Evolutionary conservation across 768 basidiomycete genomes (phyloP), one percentile per base, ranked within the genome.

Genomic region (Boletus pseudo-olivaceus): DNA sequence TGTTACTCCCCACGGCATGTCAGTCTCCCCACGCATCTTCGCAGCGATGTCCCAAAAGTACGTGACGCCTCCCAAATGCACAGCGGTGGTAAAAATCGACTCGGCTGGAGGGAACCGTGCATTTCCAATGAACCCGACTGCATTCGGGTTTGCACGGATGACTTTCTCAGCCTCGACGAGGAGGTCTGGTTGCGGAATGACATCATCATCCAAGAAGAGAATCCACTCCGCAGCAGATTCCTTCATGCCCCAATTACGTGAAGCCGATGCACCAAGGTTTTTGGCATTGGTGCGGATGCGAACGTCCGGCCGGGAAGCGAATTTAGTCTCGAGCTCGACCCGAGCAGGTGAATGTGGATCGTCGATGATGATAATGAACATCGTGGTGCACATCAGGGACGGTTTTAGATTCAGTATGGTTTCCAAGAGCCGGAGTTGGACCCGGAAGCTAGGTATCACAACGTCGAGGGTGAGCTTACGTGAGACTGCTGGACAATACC

Each of bases 1-100:
- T 0, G 84, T 83, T 3, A 83, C 80, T 2, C 84, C 83, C 83
- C 84, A 85, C 0, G 83, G 82, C 35, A 84, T 61, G 49, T 83
- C 80, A 1, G 53, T 60, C 39, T 68, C 67, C 3, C 63, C 57
- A 0, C 63, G 45, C 53, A 78, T 72, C 63, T 83, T 83, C 9
- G 61, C 60, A 1, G 83, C 79, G 45, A 85, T 82, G 59, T 83
- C 77, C 82, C 82, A 85, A 61, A 83, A 85, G 59, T 77, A 81
- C 1, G 81, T 81, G 4, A 82, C 79, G 2, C 82, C 82, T 1
- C 81, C 75, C 5, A 84, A 70, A 55, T 82, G 81, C 5, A 80
- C 70, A 0, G 82, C 83, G 1, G 79, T 69, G 3, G 75, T 83
- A 67, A 80, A 83, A 10, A 84, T 60, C 2, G 66, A 73, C 20